These are phyloP conservation scores for Dactylorhiza incarnata DNA, from an alignment of 106 monocot species.

Conservation along the genomic window DNA sequence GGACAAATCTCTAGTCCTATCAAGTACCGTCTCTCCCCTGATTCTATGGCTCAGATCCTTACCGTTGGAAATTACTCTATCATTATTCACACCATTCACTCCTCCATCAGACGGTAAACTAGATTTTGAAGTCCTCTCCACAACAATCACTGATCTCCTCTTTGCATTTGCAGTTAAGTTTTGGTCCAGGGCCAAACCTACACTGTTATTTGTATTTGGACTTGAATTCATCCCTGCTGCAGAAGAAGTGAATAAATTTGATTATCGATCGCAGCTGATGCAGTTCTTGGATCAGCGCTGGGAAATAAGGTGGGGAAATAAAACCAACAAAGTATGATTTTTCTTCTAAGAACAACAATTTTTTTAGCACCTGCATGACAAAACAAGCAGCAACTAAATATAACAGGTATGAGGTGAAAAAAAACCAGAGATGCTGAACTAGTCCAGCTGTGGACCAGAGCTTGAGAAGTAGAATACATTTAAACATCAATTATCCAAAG, in stretches of 20 bases:
- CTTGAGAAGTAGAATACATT: no score
- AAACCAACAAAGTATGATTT: not conserved
- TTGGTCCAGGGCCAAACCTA: constrained; percentile 25
- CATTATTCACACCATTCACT: constrained; percentile 16
- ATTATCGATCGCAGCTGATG: not conserved
- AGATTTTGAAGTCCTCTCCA: constrained; percentile 27
- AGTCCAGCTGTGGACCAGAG: no score
- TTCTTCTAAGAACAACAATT: not conserved
- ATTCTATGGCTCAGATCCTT: constrained; percentile 56
- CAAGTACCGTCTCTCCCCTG: constrained; percentile 39
- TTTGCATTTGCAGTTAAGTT: constrained; percentile 28
- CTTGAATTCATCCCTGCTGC: constrained; percentile 15
- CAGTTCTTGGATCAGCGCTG: no score
- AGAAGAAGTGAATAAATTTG: not conserved
- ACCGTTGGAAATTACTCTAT: constrained; percentile 19
- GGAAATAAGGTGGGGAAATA: not conserved
- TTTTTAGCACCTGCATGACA: not conserved
- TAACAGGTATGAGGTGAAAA: no score
- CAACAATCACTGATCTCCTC: constrained; percentile 32
- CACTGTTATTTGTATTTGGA: constrained; percentile 12
- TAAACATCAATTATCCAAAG: no score
- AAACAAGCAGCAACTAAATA: not conserved
- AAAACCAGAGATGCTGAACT: no score
- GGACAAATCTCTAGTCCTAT: constrained; percentile 24
- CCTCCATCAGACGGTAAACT: constrained; percentile 20